Base-by-base conservation (phyloP, 345 rosid genomes). In the Melastoma malabathricum region DNA sequence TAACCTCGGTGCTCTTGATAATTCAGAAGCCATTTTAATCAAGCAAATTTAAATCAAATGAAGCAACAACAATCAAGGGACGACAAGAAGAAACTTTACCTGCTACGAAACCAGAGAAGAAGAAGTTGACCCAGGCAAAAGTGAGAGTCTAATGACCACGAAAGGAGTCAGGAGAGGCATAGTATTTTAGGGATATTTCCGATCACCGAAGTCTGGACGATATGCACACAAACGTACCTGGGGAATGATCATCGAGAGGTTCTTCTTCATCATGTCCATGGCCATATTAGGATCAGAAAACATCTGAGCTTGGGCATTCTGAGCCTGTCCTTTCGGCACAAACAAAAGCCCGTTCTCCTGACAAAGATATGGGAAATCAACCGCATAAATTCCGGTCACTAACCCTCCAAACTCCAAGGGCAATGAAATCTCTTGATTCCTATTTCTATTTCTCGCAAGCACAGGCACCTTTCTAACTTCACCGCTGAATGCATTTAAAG, bases 211-310 rank as follows among this genome's bases (percentile, higher is more conserved):
- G 9, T 2, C 12, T 9, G 9, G 9, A 34, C 9, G 44, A 34
- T 3, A 19, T 52, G 43, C 10, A 19, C 34, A 18, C 10, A 18
- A 15, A 7, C 12, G 20, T 54, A 93, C 97, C 97, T 93, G 99
- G 9, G 99, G 99, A 50, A 93, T 78, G 63, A 93, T 88, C 99
- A 88, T 88, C 0, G 99, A 93, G 59, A 93, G 94, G 66, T 93
- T 88, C 61, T 93, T 88, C 84, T 93, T 93, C 99, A 93, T 88
- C 95, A 93, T 93, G 60, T 88, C 99, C 99, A 88, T 88, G 16
- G 99, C 99, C 97, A 93, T 88, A 68, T 93, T 93, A 15, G 97
- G 99, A 71, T 93, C 99, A 62, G 99, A 88, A 62, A 93, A 83
- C 99, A 93, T 93, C 59, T 85, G 95, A 0, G 99, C 99, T 69